Evolutionary conservation across 305 asterid genomes (phyloP), one percentile per base, ranked within the genome.

Genomic region (Vinca major): DNA sequence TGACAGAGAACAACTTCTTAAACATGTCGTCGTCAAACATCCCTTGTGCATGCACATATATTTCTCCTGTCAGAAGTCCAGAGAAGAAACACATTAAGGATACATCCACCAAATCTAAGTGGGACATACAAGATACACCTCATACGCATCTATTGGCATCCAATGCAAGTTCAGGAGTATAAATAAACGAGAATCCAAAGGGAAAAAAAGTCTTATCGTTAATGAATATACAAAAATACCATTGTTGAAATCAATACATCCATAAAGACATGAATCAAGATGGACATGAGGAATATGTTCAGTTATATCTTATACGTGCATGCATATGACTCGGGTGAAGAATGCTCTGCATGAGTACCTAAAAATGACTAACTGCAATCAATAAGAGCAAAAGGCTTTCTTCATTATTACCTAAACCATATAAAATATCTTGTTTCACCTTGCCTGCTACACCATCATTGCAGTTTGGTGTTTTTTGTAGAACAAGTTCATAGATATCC

Each of bases 371-470:
- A 66, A 21, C 37, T 43, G 56, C 66, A 43, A 52, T 26, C 33
- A 69, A 60, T 44, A 63, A 67, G 54, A 63, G 51, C 39, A 74
- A 65, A 16, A 61, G 61, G 63, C 65, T 53, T 47, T 79, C 61
- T 26, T 26, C 1, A 62, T 68, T 66, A 74, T 78, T 93, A 93
- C 99, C 99, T 76, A 93, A 96, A 74, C 96, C 85, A 66, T 80
- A 93, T 75, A 93, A 79, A 66, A 93, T 93, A 85, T 93, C 99
- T 84, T 93, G 99, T 87, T 89, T 89, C 95, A 89, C 94, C 84
- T 89, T 93, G 85, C 84, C 84, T 57, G 84, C 71, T 67, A 82
- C 77, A 56, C 81, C 86, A 70, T 83, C 89, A 63, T 73, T 79
- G 78, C 77, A 80, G 79, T 73, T 73, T 5, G 81, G 78, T 66